A percentile compares a stretch with the other conserved stretches of the same genome.
These are phyloP conservation scores for Prunus yedoensis DNA, from an alignment of 331 rosid species.

Conservation along the genomic window DNA sequence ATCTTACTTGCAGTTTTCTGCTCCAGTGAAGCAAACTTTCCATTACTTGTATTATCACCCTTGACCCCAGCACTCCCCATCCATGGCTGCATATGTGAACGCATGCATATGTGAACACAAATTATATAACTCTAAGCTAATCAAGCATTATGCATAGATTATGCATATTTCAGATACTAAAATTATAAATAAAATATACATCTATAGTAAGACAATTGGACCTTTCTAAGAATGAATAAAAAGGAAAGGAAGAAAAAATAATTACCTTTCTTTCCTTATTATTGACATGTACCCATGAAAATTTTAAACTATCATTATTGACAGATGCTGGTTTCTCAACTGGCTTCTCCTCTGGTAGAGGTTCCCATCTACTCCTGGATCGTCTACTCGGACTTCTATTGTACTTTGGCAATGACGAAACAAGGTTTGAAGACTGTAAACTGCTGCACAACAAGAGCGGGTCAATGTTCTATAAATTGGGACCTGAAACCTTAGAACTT, in stretches of 20 bases:
- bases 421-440: constrained; percentile 40
- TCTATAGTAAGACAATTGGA: background rate
- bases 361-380: constrained; percentile 97
- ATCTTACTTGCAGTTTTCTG: constrained; percentile 57
- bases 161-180: background rate
- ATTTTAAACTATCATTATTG: constrained; percentile 44
- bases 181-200: background rate
- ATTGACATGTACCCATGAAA: constrained; percentile 52
- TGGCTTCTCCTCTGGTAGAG: constrained; percentile 77
- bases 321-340: constrained; percentile 42
- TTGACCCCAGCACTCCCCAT: constrained; percentile 54
- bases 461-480: background rate
- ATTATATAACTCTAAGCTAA: background rate
- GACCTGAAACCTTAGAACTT: background rate
- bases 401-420: constrained; percentile 51
- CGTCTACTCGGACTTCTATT: constrained; percentile 80
- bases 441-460: constrained; percentile 36
- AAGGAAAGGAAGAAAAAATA: constrained; percentile 10
- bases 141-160: background rate
- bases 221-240: background rate
- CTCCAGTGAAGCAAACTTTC: constrained; percentile 49
- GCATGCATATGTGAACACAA: constrained; percentile 26
- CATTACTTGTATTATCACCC: constrained; percentile 44
- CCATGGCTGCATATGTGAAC: constrained; percentile 46
- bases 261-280: constrained; percentile 78